phyloP scores from a whole-genome alignment of 1,284 basidiomycete genomes.

The Ustanciosporium gigantosporum region DNA sequence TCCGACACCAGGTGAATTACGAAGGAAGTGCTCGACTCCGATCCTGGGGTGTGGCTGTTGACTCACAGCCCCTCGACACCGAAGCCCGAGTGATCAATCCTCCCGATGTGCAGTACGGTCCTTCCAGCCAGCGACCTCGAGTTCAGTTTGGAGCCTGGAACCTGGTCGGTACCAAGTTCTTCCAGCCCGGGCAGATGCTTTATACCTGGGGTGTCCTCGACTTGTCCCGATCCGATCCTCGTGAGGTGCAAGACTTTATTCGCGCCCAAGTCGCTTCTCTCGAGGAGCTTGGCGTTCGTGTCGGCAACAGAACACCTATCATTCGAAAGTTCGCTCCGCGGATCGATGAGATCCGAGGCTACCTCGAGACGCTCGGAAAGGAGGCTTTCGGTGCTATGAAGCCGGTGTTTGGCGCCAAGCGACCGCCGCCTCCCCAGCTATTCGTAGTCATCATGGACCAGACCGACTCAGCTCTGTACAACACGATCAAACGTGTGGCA shows the following conservation, averaged over 20 bases:
- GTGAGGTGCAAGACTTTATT: slow-evolving; percentile 12
- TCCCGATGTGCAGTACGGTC: slow-evolving; percentile 45
- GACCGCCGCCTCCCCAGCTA: slow-evolving; percentile 34
- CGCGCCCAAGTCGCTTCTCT: slow-evolving; percentile 7
- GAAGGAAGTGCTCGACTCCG: slow-evolving; percentile 26
- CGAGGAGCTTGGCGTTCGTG: slow-evolving; percentile 18
- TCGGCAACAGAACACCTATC: slow-evolving; percentile 6
- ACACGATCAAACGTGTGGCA: slow-evolving; percentile 62
- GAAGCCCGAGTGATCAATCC: slow-evolving; percentile 61
- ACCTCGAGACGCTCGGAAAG: slow-evolving; percentile 12
- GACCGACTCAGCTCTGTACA: slow-evolving; percentile 59
- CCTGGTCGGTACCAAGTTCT: slow-evolving; percentile 28
- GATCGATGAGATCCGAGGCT: background rate
- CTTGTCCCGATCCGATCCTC: slow-evolving; percentile 12
- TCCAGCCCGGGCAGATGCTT: slow-evolving; percentile 14
- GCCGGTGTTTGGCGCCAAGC: background rate
- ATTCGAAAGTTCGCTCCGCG: slow-evolving; percentile 4
- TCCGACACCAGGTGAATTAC: slow-evolving; percentile 35
- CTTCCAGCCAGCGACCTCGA: slow-evolving; percentile 57
- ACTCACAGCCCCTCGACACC: slow-evolving; percentile 52
- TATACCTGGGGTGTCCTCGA: slow-evolving; percentile 40
- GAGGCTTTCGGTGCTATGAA: slow-evolving; percentile 9
- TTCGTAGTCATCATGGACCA: slow-evolving; percentile 40
- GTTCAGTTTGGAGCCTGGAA: slow-evolving; percentile 53
- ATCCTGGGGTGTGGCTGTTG: slow-evolving; percentile 63